Conservation (phyloP, 73 alveolate species). For the Uronychia setigera region DNA sequence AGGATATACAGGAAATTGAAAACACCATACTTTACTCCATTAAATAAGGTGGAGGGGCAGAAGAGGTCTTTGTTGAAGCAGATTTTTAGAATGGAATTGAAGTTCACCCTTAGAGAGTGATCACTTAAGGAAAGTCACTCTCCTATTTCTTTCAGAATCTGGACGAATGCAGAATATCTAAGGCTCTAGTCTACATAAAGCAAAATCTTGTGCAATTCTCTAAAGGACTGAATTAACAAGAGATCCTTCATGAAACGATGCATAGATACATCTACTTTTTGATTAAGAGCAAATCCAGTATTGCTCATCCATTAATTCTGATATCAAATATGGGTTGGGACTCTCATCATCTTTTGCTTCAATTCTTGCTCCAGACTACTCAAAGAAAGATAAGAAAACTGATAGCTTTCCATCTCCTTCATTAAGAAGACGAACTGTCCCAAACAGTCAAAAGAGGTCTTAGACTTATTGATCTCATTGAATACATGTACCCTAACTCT, state of each 20-base stretch:
- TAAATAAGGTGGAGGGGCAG: not conserved
- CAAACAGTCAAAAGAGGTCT: not conserved
- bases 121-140: not conserved
- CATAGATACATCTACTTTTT: not conserved
- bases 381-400: not conserved
- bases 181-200: not conserved
- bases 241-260: not conserved
- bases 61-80: not conserved
- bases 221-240: not conserved
- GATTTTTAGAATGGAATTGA: not conserved
- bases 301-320: not conserved
- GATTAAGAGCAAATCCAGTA: not conserved
- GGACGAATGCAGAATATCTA: not conserved
- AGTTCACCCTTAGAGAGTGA: not conserved
- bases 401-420: not conserved
- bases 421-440: not conserved
- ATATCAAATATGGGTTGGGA: not conserved
- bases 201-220: not conserved
- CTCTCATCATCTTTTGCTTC: not conserved
- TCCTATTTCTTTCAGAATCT: not conserved
- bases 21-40: not conserved
- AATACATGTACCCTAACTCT: not conserved
- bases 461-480: not conserved
- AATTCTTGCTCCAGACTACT: not conserved
- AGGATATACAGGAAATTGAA: not conserved